These are phyloP conservation scores for Trichomonascus vanleenenianus DNA, from an alignment of 805 yeast genomes.

Conservation along the genomic window DNA sequence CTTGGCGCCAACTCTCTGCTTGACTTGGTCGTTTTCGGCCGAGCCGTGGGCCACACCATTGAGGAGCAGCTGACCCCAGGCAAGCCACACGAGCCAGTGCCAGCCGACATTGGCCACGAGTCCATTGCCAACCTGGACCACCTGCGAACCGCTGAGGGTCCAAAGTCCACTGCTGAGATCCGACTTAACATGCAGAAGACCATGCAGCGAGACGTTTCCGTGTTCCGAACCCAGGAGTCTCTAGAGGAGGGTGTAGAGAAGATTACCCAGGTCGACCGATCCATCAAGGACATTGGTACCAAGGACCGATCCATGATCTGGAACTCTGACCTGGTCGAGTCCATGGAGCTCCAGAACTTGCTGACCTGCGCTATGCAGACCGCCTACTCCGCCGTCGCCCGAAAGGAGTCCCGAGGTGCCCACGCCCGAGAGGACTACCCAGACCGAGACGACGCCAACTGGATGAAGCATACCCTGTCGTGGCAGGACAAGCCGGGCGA, in stretches of 20 bases:
- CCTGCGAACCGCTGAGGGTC: conserved; percentile 78
- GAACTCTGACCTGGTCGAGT: conserved; percentile 96
- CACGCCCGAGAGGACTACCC: conserved; percentile 98
- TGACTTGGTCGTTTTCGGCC: conserved; percentile 95
- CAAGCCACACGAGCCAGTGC: conserved; percentile 71
- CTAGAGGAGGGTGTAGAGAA: conserved; percentile 85
- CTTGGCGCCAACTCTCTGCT: conserved; percentile 96
- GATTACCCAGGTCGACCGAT: conserved; percentile 65
- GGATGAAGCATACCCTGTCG: conserved; percentile 97
- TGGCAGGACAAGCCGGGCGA: conserved; percentile 77
- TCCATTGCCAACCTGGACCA: conserved; percentile 86
- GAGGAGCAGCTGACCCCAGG: conserved; percentile 82
- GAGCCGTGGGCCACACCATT: conserved; percentile 94
- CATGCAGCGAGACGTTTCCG: conserved; percentile 96
- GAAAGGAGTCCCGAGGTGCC: conserved; percentile 98
- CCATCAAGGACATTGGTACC: conserved; percentile 70
- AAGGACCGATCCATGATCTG: conserved; percentile 97
- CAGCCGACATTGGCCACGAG: conserved; percentile 82
- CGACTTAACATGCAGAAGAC: conserved; percentile 90
- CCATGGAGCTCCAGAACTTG: conserved; percentile 92
- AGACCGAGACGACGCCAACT: conserved; percentile 87
- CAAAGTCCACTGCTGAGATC: conserved; percentile 75
- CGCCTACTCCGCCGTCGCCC: conserved; percentile 86
- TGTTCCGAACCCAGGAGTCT: conserved; percentile 88
- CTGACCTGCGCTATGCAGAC: conserved; percentile 96